phyloP scores from a whole-genome alignment of 2,329 filamentous ascomycete species.

The Exophiala xenobiotica region DNA sequence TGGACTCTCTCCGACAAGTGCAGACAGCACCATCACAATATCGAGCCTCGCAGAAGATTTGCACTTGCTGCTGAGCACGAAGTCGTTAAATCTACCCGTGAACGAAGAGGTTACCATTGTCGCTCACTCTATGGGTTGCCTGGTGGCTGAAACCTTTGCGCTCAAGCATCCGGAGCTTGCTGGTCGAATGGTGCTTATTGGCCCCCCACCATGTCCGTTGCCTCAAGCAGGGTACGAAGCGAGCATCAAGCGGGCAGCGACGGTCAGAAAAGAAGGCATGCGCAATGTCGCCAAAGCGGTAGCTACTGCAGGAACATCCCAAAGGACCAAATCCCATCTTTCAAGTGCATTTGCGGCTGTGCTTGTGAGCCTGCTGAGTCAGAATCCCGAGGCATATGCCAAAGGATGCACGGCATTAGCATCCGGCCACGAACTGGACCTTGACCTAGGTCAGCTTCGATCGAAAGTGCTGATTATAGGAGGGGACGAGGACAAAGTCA shows the following conservation, averaged over 20 bases:
- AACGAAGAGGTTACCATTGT: conserved; percentile 35
- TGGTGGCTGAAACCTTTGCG: conserved; percentile 48
- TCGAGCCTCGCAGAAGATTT: conserved; percentile 47
- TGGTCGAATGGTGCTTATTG: conserved; percentile 49
- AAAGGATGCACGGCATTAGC: conserved; percentile 55
- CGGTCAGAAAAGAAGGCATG: conserved; percentile 49
- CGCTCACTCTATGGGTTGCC: conserved; percentile 54
- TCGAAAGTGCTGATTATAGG: conserved; percentile 43
- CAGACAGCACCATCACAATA: conserved; percentile 45
- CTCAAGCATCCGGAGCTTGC: conserved; percentile 42
- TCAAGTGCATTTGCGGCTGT: conserved; percentile 45
- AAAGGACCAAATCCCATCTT: conserved; percentile 38
- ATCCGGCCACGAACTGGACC: conserved; percentile 32
- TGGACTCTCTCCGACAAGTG: conserved; percentile 53
- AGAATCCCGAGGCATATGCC: conserved; percentile 56
- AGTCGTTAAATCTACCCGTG: conserved; percentile 4
- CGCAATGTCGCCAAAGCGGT: conserved; percentile 42
- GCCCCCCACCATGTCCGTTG: conserved; percentile 48
- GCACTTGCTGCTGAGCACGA: background rate
- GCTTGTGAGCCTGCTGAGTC: conserved; percentile 45
- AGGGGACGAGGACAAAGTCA: conserved; percentile 48
- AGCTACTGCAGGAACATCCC: conserved; percentile 39
- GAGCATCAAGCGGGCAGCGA: conserved; percentile 38
- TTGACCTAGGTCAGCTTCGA: conserved; percentile 32
- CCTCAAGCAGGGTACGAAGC: conserved; percentile 37